Evolutionary conservation across 2,329 filamentous ascomycete genomes (phyloP), one percentile per base, ranked within the genome.

Genomic region (Sclerotinia minor): DNA sequence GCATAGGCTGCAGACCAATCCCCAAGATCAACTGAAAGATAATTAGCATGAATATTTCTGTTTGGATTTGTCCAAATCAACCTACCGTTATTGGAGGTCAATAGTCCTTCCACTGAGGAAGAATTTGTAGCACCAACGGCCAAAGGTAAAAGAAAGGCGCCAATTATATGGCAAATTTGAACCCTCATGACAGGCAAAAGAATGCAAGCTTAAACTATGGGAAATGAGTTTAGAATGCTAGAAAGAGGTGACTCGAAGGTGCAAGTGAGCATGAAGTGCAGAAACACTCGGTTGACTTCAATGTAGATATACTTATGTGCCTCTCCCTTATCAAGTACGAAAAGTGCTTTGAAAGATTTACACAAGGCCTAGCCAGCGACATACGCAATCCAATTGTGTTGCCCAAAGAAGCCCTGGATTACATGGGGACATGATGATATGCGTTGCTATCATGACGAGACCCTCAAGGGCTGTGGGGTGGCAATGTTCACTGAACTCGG

Each of bases 1-100:
- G 71, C 64, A 47, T 78, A 78, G 0, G 79, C 78, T 19, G 71
- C 70, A 35, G 76, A 75, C 79, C 79, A 80, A 11, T 73, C 70
- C 7, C 78, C 78, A 15, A 76, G 69, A 5, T 67, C 68, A 24
- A 72, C 69, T 63, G 44, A 41, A 24, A 17, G 9, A 26, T 17
- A 44, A 5, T 57, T 41, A 57, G 35, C n/a, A 41, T 24, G 35
- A 26, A 57, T 3, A 26, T 3, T 3, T 41, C 17, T n/a, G 5
- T 44, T 26, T 5, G 15, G 5, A 44, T 41, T 38, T 9, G 24
- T 52, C 26, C 26, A 32, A 13, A 24, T 35, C 1, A 2, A 24
- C 35, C 24, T 57, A 41, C 54, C 54, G 41, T 57, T 57, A 26
- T 57, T 57, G 13, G 54, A 57, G 19, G 35, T 41, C 15, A 57